A percentile compares a stretch with the other conserved stretches of the same genome.
phyloP scores from a whole-genome alignment of 2,329 filamentous ascomycete species.

The Aspergillus brunneoviolaceus region DNA sequence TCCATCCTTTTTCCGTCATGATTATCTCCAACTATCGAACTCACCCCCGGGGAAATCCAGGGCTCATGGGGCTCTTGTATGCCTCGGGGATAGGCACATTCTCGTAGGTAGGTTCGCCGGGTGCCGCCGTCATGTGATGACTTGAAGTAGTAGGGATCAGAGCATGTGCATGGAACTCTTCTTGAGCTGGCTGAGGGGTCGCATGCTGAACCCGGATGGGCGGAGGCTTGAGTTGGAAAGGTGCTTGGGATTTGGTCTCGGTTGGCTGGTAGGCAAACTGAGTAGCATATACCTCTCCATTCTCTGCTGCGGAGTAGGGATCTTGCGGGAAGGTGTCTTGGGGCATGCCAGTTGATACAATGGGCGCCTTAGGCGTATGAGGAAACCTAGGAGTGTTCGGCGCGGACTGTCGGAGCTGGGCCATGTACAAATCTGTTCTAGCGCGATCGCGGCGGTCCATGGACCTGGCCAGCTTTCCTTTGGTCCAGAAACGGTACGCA shows the following conservation, averaged over 20 bases:
- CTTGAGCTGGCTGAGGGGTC: constrained; percentile 67
- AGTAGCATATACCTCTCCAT: constrained; percentile 50
- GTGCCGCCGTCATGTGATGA: constrained; percentile 67
- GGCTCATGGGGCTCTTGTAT: constrained; percentile 59
- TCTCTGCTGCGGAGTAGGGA: constrained; percentile 51
- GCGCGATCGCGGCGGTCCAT: constrained; percentile 96
- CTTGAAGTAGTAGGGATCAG: constrained; percentile 47
- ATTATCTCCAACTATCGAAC: constrained; percentile 17
- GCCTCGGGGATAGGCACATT: constrained; percentile 85
- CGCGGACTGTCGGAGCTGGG: constrained; percentile 81
- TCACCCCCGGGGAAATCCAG: constrained; percentile 36
- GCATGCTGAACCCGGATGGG: constrained; percentile 75
- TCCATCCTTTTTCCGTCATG: not conserved
- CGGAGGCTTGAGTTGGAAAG: constrained; percentile 86
- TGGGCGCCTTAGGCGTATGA: constrained; percentile 60
- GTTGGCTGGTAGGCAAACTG: constrained; percentile 64
- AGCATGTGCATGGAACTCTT: constrained; percentile 58
- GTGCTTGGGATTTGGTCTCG: constrained; percentile 55
- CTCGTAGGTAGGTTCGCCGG: constrained; percentile 81
- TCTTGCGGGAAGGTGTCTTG: constrained; percentile 44
- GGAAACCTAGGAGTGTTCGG: constrained; percentile 92
- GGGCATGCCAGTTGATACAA: constrained; percentile 37
- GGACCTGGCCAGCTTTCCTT: constrained; percentile 90
- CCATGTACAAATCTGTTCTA: constrained; percentile 91
- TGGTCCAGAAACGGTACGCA: constrained; percentile 97